A percentile compares a stretch with the other conserved stretches of the same genome.
Conservation (phyloP, 768 basidiomycete genomes). For the Pulveroboletus sp. region DNA sequence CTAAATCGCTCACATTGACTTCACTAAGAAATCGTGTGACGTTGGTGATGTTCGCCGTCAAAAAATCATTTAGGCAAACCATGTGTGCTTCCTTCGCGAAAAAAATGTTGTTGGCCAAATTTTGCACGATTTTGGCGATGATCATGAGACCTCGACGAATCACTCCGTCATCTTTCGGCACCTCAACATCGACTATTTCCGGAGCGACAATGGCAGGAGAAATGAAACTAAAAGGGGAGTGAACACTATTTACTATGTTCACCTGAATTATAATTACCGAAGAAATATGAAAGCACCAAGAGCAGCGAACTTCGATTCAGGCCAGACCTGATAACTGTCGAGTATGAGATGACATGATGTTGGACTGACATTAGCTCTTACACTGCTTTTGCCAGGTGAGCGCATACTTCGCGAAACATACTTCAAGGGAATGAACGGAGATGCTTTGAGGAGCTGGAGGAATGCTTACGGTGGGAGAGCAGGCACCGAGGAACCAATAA, state of each 20-base stretch:
- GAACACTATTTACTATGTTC: not conserved
- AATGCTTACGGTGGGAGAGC: constrained; percentile 66
- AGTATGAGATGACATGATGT: constrained; percentile 12
- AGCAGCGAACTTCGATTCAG: constrained; percentile 74
- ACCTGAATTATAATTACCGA: constrained; percentile 40
- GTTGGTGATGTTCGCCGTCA: constrained; percentile 61
- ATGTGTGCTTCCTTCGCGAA: constrained; percentile 90
- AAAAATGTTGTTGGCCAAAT: constrained; percentile 89
- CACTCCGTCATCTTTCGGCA: constrained; percentile 56
- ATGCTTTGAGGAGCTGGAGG: not conserved
- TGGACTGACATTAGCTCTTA: constrained; percentile 36
- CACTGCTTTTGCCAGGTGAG: constrained; percentile 76
- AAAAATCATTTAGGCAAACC: constrained; percentile 72
- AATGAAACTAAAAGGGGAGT: constrained; percentile 59
- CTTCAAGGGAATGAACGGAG: constrained; percentile 34
- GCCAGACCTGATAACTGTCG: constrained; percentile 61
- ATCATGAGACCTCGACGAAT: constrained; percentile 78
- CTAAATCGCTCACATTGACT: constrained; percentile 48
- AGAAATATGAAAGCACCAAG: constrained; percentile 91
- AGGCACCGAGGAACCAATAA: constrained; percentile 66
- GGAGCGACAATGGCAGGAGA: constrained; percentile 88
- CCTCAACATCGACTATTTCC: constrained; percentile 75
- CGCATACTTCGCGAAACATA: constrained; percentile 82
- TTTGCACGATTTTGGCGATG: constrained; percentile 90
- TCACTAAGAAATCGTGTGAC: constrained; percentile 77